Base-by-base conservation (phyloP, 331 rosid species). In the Quercus tomentella region DNA sequence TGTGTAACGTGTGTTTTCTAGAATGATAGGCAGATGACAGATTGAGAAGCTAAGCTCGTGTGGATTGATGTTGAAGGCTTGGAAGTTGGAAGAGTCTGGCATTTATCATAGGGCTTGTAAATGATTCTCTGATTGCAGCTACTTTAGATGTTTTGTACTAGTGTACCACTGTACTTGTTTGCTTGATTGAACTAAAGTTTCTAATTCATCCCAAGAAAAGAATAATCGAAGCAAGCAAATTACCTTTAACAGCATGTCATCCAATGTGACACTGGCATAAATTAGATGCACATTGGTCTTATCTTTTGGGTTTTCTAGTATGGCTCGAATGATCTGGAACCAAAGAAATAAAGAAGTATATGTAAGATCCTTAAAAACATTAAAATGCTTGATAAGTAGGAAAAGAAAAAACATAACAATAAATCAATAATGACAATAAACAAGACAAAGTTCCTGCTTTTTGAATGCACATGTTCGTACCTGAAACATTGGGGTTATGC, bases 401-500 rank as follows among this genome's bases (percentile, higher is more conserved):
- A 58, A 23, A 6, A 26, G 4, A n/a, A 43, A 26, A 33, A 4
- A 56, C 15, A 43, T 56, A 14, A 4, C 7, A 17, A 7, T 11
- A 17, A n/a, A 41, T 41, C 45, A 41, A 8, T 41, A 8, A 41
- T 28, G 23, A 49, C 17, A 49, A 49, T 49, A 49, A 49, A 49
- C 15, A 8, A 41, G 26, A 57, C 56, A 54, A 56, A 45, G 16
- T 33, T 28, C 20, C 14, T 3, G n/a, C 30, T 30, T 31, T 26
- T 3, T 7, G 43, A 20, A 74, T n/a, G 43, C n/a, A 6, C 52
- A 7, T 16, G 31, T n/a, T n/a, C n/a, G n/a, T 82, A 90, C 97
- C 97, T 91, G 97, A 84, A 89, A 91, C 97, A 92, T 92, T 33
- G 97, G 96, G 72, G 97, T 92, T 16, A 91, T 89, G 75, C 97